Percentiles rank a stretch among this genome's conserved stretches.
These are phyloP conservation scores for Teunomyces funiuensis DNA, from an alignment of 805 yeast genomes.

Conservation along the genomic window DNA sequence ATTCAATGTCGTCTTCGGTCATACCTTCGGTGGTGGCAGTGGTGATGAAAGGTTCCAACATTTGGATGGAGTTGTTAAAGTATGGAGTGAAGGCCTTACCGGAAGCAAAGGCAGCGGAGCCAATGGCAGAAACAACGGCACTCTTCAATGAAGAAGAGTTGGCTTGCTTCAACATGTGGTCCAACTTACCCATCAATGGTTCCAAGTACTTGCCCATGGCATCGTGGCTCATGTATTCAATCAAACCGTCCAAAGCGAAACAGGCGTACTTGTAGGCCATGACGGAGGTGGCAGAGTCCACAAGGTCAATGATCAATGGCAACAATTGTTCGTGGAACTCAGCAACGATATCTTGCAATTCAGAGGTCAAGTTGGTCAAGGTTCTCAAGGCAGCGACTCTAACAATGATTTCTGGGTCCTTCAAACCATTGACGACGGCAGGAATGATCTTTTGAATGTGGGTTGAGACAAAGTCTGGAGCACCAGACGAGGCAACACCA, in stretches of 20 bases:
- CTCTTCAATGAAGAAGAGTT: conserved; percentile 71
- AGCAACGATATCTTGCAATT: conserved; percentile 82
- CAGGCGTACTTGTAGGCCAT: conserved; percentile 90
- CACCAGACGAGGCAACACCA: conserved; percentile 84
- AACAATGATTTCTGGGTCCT: conserved; percentile 72
- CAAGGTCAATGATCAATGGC: conserved; percentile 82
- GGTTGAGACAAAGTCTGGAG: conserved; percentile 85
- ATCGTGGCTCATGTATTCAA: conserved; percentile 88
- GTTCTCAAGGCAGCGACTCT: conserved; percentile 84
- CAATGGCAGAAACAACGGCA: conserved; percentile 90
- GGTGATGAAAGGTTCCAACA: conserved; percentile 77
- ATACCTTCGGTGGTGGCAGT: conserved; percentile 70
- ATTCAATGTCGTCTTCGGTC: conserved; percentile 85
- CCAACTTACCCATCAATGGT: conserved; percentile 85
- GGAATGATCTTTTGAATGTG: conserved; percentile 75
- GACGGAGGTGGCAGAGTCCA: conserved; percentile 80
- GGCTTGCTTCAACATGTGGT: conserved; percentile 77
- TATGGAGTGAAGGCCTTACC: conserved; percentile 86
- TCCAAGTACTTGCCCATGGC: conserved; percentile 79
- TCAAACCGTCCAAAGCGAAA: conserved; percentile 83
- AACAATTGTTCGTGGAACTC: conserved; percentile 78
- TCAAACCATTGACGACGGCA: conserved; percentile 70
- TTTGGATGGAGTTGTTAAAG: conserved; percentile 77
- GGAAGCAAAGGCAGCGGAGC: conserved; percentile 94
- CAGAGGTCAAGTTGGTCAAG: conserved; percentile 73